phyloP scores from a whole-genome alignment of 2,329 filamentous ascomycete genomes.

The Annulohypoxylon truncatum region DNA sequence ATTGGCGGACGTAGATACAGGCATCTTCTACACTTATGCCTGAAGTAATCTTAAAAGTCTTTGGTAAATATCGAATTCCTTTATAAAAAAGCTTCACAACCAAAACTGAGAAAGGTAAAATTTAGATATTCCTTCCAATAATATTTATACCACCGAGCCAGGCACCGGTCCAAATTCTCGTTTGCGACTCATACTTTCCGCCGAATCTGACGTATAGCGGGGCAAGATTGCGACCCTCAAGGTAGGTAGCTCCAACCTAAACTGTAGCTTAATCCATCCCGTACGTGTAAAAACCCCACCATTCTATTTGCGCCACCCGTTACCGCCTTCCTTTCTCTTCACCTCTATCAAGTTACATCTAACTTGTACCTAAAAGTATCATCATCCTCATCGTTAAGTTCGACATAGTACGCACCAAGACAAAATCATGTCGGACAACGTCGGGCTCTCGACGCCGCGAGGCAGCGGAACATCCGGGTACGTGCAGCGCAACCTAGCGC shows the following conservation, averaged over 20 bases:
- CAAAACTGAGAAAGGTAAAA: neutral
- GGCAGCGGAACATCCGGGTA: conserved; percentile 97
- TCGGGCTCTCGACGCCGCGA: conserved; percentile 92
- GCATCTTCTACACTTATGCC: conserved; percentile 39
- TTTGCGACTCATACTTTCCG: conserved; percentile 29
- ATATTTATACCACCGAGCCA: conserved; percentile 5
- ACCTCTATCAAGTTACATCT: conserved; percentile 1
- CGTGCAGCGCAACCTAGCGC: conserved; percentile 93
- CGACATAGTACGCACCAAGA: conserved; percentile 13
- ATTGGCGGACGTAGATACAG: conserved; percentile 38
- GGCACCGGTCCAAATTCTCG: neutral
- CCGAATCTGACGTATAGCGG: conserved; percentile 18
- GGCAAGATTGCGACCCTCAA: conserved; percentile 21
- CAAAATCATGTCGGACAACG: conserved; percentile 87
- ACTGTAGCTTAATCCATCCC: neutral
- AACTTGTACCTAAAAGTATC: neutral
- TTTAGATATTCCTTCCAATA: neutral
- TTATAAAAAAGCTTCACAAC: neutral
- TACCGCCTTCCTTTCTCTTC: conserved; percentile 39
- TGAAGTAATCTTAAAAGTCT: neutral
- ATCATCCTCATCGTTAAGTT: neutral
- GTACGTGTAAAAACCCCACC: conserved; percentile 16
- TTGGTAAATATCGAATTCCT: neutral
- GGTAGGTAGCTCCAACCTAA: conserved; percentile 7
- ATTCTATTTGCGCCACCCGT: conserved; percentile 29